A percentile compares a stretch with the other conserved stretches of the same genome.
Evolutionary conservation across 176 grass and related monocot species (phyloP).

Genomic region (Lolium multiflorum): DNA sequence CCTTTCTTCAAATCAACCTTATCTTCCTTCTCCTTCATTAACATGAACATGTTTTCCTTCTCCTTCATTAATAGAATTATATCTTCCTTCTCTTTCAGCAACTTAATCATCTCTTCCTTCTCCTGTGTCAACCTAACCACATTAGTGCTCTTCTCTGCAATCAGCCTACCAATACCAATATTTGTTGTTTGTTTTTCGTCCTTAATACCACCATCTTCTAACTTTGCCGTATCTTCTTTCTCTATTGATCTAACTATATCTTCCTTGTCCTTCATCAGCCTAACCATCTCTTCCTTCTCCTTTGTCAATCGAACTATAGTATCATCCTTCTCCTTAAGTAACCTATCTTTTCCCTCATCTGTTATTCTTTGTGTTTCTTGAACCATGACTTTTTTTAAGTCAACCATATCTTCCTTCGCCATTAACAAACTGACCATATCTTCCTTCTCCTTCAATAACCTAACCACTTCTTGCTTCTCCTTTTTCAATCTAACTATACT

Average conservation of each 20-base stretch:
- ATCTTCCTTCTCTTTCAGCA: slow-evolving; percentile 50
- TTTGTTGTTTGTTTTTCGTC: slow-evolving; percentile 36
- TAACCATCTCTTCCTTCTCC: slow-evolving; percentile 47
- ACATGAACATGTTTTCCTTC: slow-evolving; percentile 37
- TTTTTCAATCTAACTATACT: slow-evolving; percentile 41
- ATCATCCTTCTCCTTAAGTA: slow-evolving; percentile 77
- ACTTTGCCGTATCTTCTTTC: slow-evolving; percentile 42
- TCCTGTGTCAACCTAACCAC: slow-evolving; percentile 44
- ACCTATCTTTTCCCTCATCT: slow-evolving; percentile 54
- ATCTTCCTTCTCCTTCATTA: slow-evolving; percentile 42
- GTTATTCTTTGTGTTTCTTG: slow-evolving; percentile 13
- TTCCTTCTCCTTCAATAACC: slow-evolving; percentile 56
- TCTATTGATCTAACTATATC: slow-evolving; percentile 43
- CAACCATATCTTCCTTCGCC: slow-evolving; percentile 46
- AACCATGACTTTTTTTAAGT: slow-evolving; percentile 44
- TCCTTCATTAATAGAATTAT: slow-evolving; percentile 52
- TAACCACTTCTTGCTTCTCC: slow-evolving; percentile 55
- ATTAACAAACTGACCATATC: slow-evolving; percentile 68
- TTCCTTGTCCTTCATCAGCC: slow-evolving; percentile 11
- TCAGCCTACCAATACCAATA: slow-evolving; percentile 59
- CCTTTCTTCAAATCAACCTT: slow-evolving; percentile 37
- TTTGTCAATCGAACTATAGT: slow-evolving; percentile 41
- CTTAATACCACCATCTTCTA: slow-evolving; percentile 28
- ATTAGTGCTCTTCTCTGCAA: slow-evolving; percentile 54
- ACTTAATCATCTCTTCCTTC: slow-evolving; percentile 45